Percentiles rank a stretch among this genome's conserved stretches.
These are phyloP conservation scores for Boletales sp. DNA, from an alignment of 768 basidiomycete species.

Conservation along the genomic window DNA sequence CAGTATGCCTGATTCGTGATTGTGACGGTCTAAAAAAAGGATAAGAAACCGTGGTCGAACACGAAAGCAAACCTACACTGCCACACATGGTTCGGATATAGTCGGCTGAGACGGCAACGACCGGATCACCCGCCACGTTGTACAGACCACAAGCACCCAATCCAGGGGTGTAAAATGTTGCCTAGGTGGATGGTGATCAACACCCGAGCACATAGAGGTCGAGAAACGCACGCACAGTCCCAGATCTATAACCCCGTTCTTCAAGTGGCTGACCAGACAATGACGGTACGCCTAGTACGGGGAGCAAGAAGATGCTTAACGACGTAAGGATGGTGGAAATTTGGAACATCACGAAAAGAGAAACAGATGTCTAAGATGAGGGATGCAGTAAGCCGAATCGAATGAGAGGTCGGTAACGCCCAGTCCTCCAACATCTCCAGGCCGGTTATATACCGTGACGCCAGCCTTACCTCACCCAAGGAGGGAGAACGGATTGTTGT, in stretches of 20 bases:
- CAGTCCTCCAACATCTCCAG: slow-evolving; percentile 1
- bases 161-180: slow-evolving; percentile 62
- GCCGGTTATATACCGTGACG: slow-evolving; percentile 24
- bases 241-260: slow-evolving; percentile 54
- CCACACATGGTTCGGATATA: slow-evolving; percentile 58
- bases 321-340: slow-evolving; percentile 29
- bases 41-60: background rate
- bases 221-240: slow-evolving; percentile 44
- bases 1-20: slow-evolving; percentile 46
- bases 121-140: slow-evolving; percentile 46
- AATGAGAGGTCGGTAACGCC: slow-evolving; percentile 3
- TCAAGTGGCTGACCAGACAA: slow-evolving; percentile 34
- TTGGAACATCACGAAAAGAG: slow-evolving; percentile 15
- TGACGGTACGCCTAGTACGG: slow-evolving; percentile 39
- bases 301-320: slow-evolving; percentile 41
- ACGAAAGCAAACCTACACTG: slow-evolving; percentile 41
- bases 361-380: background rate
- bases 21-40: slow-evolving; percentile 45
- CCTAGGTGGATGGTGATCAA: slow-evolving; percentile 37
- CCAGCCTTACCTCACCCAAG: slow-evolving; percentile 28
- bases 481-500: slow-evolving; percentile 22
- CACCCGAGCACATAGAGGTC: background rate
- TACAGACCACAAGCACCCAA: slow-evolving; percentile 61
- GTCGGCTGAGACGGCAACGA: slow-evolving; percentile 57
- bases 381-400: background rate